A percentile compares a stretch with the other conserved stretches of the same genome.
These are phyloP conservation scores for Basidiobolus meristosporus DNA, from an alignment of 371 early-diverging fungal genomes.

Conservation along the genomic window DNA sequence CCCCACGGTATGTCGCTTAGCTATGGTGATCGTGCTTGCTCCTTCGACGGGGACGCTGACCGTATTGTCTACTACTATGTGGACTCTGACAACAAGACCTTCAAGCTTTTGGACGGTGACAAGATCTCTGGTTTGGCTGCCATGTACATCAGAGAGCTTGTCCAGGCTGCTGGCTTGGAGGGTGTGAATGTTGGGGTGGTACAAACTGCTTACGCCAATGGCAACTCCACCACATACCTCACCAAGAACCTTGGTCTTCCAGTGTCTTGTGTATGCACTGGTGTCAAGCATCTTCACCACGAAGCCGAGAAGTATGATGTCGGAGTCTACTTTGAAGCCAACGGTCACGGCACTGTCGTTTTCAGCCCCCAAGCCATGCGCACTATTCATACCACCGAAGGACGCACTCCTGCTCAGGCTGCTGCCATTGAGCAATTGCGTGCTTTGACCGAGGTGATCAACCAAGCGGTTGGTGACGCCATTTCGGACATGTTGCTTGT, in stretches of 20 bases:
- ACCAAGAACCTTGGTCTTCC: constrained; percentile 74
- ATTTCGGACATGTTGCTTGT: constrained; percentile 93
- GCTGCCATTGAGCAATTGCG: constrained; percentile 55
- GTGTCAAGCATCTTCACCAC: constrained; percentile 98
- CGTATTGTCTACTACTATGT: constrained; percentile 91
- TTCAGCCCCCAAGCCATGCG: constrained; percentile 74
- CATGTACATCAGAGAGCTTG: constrained; percentile 73
- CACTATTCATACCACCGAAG: constrained; percentile 45
- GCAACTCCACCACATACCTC: constrained; percentile 85
- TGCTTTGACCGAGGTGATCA: constrained; percentile 80
- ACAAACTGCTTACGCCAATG: constrained; percentile 99
- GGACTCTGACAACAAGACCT: constrained; percentile 34
- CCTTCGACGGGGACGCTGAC: constrained; percentile 99
- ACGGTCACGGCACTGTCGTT: constrained; percentile 98
- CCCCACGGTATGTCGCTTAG: constrained; percentile 46
- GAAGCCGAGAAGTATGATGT: constrained; percentile 93
- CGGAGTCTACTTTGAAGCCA: constrained; percentile 99
- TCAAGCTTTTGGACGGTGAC: constrained; percentile 93
- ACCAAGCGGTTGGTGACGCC: constrained; percentile 98
- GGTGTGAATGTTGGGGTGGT: constrained; percentile 85
- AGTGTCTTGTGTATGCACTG: constrained; percentile 88
- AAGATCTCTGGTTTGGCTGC: constrained; percentile 91
- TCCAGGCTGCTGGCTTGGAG: constrained; percentile 52
- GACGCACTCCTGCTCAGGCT: constrained; percentile 50
- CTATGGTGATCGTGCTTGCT: constrained; percentile 60